Evolutionary conservation across 208 protist species (phyloP), one percentile per base, ranked within the genome.

Genomic region (Kentomonas sorsogonicus): DNA sequence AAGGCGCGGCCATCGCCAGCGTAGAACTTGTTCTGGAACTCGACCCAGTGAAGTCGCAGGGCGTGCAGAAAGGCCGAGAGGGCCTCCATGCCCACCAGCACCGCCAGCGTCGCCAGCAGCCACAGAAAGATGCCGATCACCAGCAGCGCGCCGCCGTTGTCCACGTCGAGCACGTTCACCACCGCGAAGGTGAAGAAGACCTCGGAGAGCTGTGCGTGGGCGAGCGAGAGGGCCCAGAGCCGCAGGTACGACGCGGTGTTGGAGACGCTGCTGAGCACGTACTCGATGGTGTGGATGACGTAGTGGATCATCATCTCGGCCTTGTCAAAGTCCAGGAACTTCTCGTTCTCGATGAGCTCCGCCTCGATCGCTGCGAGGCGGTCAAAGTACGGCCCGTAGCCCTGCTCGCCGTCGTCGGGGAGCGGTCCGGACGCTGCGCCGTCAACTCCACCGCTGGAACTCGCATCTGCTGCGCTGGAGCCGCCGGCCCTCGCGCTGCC

Each of bases 181-280:
- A 91, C 53, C 6, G 80, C 70, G 73, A 93, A 90, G 53, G 66
- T 85, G 53, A 85, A 91, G 54, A 96, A 95, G 16, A 98, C 95
- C 55, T 97, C 91, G 16, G 85, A 91, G 4, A 98, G 83, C 77
- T 98, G 88, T 39, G 98, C 96, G 74, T 99, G 99, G 23, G 98
- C 98, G 0, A 99, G 86, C 3, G 97, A 99, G n/a, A 99, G 79
- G 9, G 98, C 99, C 99, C 98, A 99, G 11, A 99, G 86, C 63
- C 99, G 94, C 27, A 99, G 85, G 77, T 99, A 99, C n/a, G 98
- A 99, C 5, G 99, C 99, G 13, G 99, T 99, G 79, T 99, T 99
- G 13, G 98, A 99, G 36, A 99, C 96, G 52, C 80, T 89, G 50
- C 97, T 94, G 6, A 99, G 89, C 29, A 98, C 89, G 70, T 98